Conservation (phyloP, 2,329 filamentous ascomycete genomes). For the Sporothrix mexicana region DNA sequence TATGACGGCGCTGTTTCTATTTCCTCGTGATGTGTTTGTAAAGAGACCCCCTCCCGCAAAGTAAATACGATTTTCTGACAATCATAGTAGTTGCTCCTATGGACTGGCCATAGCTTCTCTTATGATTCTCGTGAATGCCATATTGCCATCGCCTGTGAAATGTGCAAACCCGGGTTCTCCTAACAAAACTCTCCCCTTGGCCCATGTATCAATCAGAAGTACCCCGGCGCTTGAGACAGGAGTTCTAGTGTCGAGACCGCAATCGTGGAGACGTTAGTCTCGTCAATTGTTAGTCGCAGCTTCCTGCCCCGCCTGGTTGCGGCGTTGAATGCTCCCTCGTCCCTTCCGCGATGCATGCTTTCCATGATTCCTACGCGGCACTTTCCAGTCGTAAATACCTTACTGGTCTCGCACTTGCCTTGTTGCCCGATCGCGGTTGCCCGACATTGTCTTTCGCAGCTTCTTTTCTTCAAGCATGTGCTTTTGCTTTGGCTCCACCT, state of each 20-base stretch:
- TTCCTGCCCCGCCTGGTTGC: neutral
- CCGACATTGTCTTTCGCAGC: neutral
- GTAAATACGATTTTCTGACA: no score
- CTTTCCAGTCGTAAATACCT: neutral
- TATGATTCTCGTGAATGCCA: no score
- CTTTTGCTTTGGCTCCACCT: neutral
- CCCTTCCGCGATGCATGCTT: neutral
- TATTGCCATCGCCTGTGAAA: no score
- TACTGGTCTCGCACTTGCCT: neutral
- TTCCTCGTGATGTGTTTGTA: neutral
- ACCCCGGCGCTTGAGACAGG: no score
- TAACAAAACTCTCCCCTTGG: neutral
- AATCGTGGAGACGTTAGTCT: neutral
- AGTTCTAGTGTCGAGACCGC: no score
- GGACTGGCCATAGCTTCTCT: no score
- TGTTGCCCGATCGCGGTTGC: conserved; percentile 9
- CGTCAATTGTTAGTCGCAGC: neutral
- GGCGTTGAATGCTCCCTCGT: neutral
- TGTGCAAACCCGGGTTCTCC: neutral
- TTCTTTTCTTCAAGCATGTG: no score
- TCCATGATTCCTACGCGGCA: neutral
- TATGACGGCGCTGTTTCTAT: neutral
- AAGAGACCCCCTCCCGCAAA: no score
- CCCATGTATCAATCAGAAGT: neutral
- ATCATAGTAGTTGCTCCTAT: no score